Evolutionary conservation across 2,329 filamentous ascomycete species (phyloP), one percentile per base, ranked within the genome.

Genomic region (Dothideomycetes sp.): DNA sequence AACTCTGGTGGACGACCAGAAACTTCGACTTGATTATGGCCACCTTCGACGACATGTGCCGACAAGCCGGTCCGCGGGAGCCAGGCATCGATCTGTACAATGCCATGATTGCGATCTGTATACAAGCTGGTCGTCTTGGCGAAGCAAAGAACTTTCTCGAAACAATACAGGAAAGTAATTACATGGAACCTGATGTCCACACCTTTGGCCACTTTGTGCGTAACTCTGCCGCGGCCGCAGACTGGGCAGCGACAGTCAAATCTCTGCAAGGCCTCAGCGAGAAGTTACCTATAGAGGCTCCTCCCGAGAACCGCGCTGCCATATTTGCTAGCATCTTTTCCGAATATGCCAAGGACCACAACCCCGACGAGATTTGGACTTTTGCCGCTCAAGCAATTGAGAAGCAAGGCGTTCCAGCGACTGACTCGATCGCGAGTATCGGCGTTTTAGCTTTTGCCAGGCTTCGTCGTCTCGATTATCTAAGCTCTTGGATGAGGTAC

Each of bases 401-500:
- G 2, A 20, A 48, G 7, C 35, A 53, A 9, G 47, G 45, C 4
- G 46, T 60, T 23, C 20, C 19, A 11, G 52, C 55, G 2, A 52
- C 50, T 20, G 35, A 42, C 13, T 30, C 38, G 12, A 58, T 53
- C 2, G 47, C 44, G n/a, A 42, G 47, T 19, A 51, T 48, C 31
- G 45, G 57, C 32, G 43, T 58, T 16, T 33, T 41, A 9, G 33
- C 36, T 23, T 50, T 58, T 30, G 49, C 55, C 2, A 39, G 41
- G 3, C 31, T 46, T 11, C 37, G 46, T 15, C 31, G 32, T 10
- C 31, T 52, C n/a, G 33, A 43, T 13, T 39, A 51, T 11, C 48
- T 58, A 15, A 36, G 47, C 5, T 20, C 42, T 10, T 60, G 56
- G 56, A 30, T 56, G 7, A 20, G 38, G 1, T 49, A 49, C 32